Evolutionary conservation across 1,139 yeast genomes (phyloP), one percentile per base, ranked within the genome.

Genomic region (Pichia sp.): DNA sequence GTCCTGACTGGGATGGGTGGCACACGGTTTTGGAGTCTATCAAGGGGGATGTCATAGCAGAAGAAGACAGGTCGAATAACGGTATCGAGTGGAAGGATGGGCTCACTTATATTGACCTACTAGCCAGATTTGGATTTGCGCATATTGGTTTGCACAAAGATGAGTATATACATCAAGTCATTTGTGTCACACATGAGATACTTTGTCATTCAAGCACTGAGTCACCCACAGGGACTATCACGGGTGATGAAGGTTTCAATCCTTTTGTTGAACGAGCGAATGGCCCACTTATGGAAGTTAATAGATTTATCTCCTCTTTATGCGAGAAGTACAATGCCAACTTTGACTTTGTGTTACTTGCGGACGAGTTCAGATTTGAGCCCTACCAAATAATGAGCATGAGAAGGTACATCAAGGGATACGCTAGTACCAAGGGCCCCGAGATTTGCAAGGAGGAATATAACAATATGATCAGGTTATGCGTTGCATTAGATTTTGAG

Each of bases 1-100:
- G 62, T 14, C 58, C 64, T n/a, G 44, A 50, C 2, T 77, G 84
- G 84, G 60, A 63, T 20, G 81, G 78, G 0, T 76, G 84, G 81
- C 58, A 61, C 20, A 62, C 63, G 2, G 49, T 76, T 9, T 51
- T 76, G 12, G 58, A 63, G 8, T 67, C 63, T 11, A 53, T 76
- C 11, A 51, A 57, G 27, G 43, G 20, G 16, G 19, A 26, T 22
- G 32, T 39, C n/a, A 63, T 71, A 13, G 60, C 41, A 16, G 38
- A 44, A 3, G 44, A 42, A 19, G 41, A 34, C 13, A 40, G 33
- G 1, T 29, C 27, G 3, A 26, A 23, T 3, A 13, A 12, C 8
- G 37, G 14, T 4, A 22, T 34, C 9, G 38, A 40, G 30, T 53
- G 57, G 57, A 16, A 17, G 7, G 42, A 47, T 9, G 52, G 51